A percentile compares a stretch with the other conserved stretches of the same genome.
These are phyloP conservation scores for Globisporangium rhizosaccharum DNA, from an alignment of 352 stramenopile species.

Conservation along the genomic window DNA sequence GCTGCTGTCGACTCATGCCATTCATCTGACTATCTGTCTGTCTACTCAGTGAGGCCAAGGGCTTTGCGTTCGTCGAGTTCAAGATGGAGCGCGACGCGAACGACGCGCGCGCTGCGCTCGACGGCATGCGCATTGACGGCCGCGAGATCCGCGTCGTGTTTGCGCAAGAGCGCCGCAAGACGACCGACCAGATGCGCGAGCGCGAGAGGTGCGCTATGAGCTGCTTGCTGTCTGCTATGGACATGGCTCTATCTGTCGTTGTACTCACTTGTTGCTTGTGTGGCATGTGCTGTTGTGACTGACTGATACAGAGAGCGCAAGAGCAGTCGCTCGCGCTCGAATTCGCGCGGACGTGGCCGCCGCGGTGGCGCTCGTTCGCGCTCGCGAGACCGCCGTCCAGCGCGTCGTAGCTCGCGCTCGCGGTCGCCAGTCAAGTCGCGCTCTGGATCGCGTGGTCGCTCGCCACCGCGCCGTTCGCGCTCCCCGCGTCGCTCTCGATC, in stretches of 20 bases:
- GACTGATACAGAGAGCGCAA: conserved; percentile 15
- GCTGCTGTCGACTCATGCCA: not conserved
- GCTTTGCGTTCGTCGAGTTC: conserved; percentile 96
- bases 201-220: conserved; percentile 44
- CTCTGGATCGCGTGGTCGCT: conserved; percentile 37
- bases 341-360: conserved; percentile 22
- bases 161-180: conserved; percentile 95
- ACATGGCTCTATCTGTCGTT: conserved; percentile 5
- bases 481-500: conserved; percentile 25
- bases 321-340: conserved; percentile 33
- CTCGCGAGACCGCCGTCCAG: conserved; percentile 36
- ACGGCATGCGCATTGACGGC: conserved; percentile 90
- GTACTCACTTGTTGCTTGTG: not conserved
- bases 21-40: not conserved
- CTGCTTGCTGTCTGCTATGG: conserved; percentile 4
- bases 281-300: not conserved
- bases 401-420: conserved; percentile 43
- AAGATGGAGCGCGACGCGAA: conserved; percentile 88
- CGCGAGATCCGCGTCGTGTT: conserved; percentile 93
- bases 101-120: conserved; percentile 88
- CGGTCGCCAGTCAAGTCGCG: conserved; percentile 22
- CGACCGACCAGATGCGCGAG: conserved; percentile 92
- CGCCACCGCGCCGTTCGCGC: conserved; percentile 11
- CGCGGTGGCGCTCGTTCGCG: conserved; percentile 27
- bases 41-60: conserved; percentile 82